A percentile compares a stretch with the other conserved stretches of the same genome.
Conservation (phyloP, 2,329 filamentous ascomycete genomes). For the Hawksworthiomyces lignivorus region DNA sequence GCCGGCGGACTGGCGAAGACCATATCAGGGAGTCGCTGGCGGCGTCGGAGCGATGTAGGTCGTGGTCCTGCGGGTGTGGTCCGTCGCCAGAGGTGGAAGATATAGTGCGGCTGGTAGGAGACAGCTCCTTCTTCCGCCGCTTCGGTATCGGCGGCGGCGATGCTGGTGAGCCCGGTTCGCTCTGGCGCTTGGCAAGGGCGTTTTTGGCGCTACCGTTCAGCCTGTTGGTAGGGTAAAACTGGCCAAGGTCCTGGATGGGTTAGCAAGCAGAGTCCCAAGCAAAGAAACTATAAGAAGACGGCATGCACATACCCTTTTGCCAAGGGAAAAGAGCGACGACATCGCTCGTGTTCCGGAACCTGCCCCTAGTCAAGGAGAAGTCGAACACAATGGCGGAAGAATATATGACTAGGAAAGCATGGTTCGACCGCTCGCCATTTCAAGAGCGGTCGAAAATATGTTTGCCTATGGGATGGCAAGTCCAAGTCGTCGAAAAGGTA, state of each 20-base stretch:
- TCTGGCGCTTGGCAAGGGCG: background rate
- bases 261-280: no score
- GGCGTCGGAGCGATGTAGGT: background rate
- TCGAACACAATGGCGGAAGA: background rate
- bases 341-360: background rate
- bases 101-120: background rate
- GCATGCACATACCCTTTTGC: no score
- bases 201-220: background rate
- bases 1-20: background rate
- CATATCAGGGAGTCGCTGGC: background rate
- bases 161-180: no score
- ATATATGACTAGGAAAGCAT: slow-evolving; percentile 3
- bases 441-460: no score
- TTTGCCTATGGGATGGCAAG: no score
- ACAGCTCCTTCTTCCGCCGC: slow-evolving; percentile 3
- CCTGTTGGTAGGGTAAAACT: slow-evolving; percentile 2
- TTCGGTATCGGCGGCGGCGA: slow-evolving; percentile 5
- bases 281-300: background rate
- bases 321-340: background rate
- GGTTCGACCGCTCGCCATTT: no score
- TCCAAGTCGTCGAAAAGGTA: no score
- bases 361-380: no score
- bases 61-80: background rate
- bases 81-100: background rate
- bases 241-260: no score